phyloP scores from a whole-genome alignment of 108 stramenopile species.

The Cyclotella sp. region DNA sequence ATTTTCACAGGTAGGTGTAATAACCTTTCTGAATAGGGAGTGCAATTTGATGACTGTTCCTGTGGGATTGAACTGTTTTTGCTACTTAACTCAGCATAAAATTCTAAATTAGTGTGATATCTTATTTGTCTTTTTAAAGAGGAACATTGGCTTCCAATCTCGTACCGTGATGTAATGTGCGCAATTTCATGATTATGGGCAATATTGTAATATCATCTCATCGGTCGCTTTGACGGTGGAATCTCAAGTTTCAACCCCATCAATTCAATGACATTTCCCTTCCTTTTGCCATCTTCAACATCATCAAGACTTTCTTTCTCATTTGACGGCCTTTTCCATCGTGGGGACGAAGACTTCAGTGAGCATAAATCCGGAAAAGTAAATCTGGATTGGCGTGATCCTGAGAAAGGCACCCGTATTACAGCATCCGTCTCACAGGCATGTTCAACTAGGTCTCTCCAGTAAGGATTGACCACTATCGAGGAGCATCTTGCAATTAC shows the following conservation, averaged over 20 bases:
- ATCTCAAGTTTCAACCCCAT: slow-evolving; percentile 4
- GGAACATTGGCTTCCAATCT: too few species aligned
- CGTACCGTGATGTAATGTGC: too few species aligned
- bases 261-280: background rate
- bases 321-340: background rate
- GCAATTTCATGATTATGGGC: too few species aligned
- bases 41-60: too few species aligned
- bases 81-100: too few species aligned
- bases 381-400: slow-evolving; percentile 21
- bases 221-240: background rate
- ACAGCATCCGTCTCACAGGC: slow-evolving; percentile 71
- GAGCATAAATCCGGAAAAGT: slow-evolving; percentile 47
- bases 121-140: too few species aligned
- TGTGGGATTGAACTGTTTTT: too few species aligned
- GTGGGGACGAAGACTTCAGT: slow-evolving; percentile 18
- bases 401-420: slow-evolving; percentile 56
- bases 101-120: too few species aligned
- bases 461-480: slow-evolving; percentile 87
- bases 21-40: too few species aligned
- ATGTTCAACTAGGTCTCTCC: slow-evolving; percentile 83
- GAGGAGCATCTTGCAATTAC: slow-evolving; percentile 82
- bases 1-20: too few species aligned
- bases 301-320: background rate
- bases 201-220: too few species aligned
- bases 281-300: background rate